Evolutionary conservation across 305 asterid genomes (phyloP).

Genomic region (Ajuga reptans): DNA sequence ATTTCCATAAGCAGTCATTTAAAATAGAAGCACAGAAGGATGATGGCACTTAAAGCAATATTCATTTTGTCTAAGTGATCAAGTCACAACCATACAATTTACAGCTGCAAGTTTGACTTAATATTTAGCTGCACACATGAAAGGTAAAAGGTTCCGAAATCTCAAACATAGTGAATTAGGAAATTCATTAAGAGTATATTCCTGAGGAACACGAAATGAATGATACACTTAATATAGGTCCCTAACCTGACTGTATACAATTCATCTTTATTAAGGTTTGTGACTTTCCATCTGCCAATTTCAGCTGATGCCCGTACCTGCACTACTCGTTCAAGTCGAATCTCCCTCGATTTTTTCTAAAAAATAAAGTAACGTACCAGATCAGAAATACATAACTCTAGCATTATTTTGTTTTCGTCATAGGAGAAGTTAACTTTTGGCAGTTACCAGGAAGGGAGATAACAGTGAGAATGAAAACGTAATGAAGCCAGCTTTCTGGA

Average conservation of each 20-base stretch:
- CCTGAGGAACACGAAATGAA: not conserved
- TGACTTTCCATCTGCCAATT: slow-evolving; percentile 39
- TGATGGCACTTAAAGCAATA: not conserved
- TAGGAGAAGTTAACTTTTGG: not conserved
- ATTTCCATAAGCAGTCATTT: not conserved
- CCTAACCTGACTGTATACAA: slow-evolving; percentile 38
- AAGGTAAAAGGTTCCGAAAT: not conserved
- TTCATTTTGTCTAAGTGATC: not conserved
- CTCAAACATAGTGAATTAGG: not conserved
- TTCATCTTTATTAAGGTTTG: slow-evolving; percentile 22
- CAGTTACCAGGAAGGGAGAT: slow-evolving; percentile 39
- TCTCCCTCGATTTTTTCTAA: slow-evolving; percentile 28
- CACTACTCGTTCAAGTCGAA: slow-evolving; percentile 30
- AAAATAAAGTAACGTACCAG: slow-evolving; percentile 9
- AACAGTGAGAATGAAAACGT: slow-evolving; percentile 30
- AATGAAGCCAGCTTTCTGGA: slow-evolving; percentile 46
- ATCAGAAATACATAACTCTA: slow-evolving; percentile 16
- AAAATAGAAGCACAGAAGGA: not conserved
- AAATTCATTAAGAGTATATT: not conserved
- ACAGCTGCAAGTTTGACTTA: not conserved
- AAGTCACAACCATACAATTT: too few species aligned
- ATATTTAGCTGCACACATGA: not conserved
- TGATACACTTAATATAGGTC: slow-evolving; percentile 6
- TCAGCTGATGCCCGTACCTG: slow-evolving; percentile 36
- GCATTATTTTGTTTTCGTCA: not conserved